Evolutionary conservation across 805 yeast genomes (phyloP).

Genomic region (Suhomyces sp.): DNA sequence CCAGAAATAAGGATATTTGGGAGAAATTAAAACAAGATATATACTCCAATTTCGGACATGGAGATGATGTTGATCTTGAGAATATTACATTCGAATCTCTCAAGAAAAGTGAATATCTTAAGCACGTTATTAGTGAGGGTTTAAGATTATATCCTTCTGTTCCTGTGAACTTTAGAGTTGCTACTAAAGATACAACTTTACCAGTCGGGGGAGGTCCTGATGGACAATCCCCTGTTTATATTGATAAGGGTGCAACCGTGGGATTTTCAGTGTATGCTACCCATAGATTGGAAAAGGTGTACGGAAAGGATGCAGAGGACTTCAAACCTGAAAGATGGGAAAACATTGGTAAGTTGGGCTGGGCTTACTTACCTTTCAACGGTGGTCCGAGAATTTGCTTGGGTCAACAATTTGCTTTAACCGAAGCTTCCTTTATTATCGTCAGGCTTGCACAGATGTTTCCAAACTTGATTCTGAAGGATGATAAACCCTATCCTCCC

Average conservation of each 20-base stretch:
- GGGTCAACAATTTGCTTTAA: constrained; percentile 32
- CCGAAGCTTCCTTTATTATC: constrained; percentile 26
- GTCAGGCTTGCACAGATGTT: constrained; percentile 25
- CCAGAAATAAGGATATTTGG: constrained; percentile 22
- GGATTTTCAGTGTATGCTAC: constrained; percentile 35
- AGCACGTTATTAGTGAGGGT: constrained; percentile 23
- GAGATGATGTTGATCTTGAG: constrained; percentile 20
- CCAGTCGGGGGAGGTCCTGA: constrained; percentile 27
- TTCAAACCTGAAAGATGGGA: constrained; percentile 29
- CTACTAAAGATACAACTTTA: constrained; percentile 25
- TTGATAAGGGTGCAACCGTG: constrained; percentile 25
- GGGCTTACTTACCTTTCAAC: constrained; percentile 29
- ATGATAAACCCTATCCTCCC: constrained; percentile 29
- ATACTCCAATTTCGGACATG: constrained; percentile 20
- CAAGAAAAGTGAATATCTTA: constrained; percentile 27
- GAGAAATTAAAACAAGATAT: constrained; percentile 21
- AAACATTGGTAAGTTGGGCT: constrained; percentile 19
- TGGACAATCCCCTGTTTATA: constrained; percentile 15
- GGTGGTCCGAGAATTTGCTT: constrained; percentile 31
- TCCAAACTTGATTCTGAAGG: constrained; percentile 17
- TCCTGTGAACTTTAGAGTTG: constrained; percentile 25
- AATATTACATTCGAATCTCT: constrained; percentile 22
- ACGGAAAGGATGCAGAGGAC: constrained; percentile 22
- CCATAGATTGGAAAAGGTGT: constrained; percentile 36
- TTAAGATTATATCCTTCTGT: constrained; percentile 29